Evolutionary conservation across 2,329 filamentous ascomycete species (phyloP).

Genomic region (Incumbomyces lentus): DNA sequence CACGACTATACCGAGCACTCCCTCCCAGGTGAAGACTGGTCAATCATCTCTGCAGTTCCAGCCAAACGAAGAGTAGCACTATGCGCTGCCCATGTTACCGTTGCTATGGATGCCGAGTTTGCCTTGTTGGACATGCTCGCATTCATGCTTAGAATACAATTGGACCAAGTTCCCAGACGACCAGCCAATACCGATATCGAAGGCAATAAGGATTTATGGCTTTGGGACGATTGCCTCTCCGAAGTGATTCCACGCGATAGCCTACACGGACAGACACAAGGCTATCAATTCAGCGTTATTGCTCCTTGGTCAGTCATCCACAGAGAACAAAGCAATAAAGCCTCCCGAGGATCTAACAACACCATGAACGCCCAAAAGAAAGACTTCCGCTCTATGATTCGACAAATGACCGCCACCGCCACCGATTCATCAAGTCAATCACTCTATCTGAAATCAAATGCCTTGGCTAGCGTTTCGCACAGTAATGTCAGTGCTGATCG

Average conservation of each 20-base stretch:
- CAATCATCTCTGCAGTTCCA: neutral
- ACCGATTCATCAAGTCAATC: neutral
- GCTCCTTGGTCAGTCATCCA: constrained; percentile 7
- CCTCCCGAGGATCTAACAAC: neutral
- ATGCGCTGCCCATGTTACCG: constrained; percentile 15
- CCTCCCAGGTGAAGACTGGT: constrained; percentile 2
- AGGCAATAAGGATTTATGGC: constrained; percentile 13
- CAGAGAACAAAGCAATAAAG: neutral
- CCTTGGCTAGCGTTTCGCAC: constrained; percentile 24
- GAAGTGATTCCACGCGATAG: neutral
- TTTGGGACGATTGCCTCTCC: constrained; percentile 12
- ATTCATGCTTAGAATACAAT: constrained; percentile 13
- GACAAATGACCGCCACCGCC: constrained; percentile 3
- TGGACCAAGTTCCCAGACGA: constrained; percentile 6
- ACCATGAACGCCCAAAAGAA: neutral
- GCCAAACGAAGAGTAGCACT: constrained; percentile 9
- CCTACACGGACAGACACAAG: neutral
- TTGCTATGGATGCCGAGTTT: constrained; percentile 13
- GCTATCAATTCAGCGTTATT: neutral
- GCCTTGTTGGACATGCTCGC: constrained; percentile 10
- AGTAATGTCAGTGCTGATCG: constrained; percentile 40
- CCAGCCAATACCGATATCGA: neutral
- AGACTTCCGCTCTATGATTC: constrained; percentile 10
- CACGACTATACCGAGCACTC: neutral
- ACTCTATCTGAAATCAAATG: constrained; percentile 14